These are phyloP conservation scores for Solanum hybrid DNA, from an alignment of 305 asterid genomes.

Conservation along the genomic window DNA sequence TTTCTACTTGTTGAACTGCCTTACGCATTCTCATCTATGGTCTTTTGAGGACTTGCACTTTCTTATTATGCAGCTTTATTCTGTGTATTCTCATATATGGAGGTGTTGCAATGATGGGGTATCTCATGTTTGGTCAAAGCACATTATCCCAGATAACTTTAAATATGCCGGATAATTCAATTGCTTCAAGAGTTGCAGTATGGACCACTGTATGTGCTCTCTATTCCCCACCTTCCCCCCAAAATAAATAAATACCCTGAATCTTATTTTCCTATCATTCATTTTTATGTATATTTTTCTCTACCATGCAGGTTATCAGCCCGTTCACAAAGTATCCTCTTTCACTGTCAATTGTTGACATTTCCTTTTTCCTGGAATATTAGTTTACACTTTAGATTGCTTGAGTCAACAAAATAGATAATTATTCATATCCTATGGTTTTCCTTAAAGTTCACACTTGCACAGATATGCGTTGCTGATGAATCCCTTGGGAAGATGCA, in stretches of 20 bases:
- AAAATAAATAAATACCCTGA: neutral
- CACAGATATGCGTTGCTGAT: slow-evolving; percentile 43
- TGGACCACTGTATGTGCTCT: slow-evolving; percentile 31
- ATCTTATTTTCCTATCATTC: neutral
- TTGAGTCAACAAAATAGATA: neutral
- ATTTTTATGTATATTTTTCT: slow-evolving; percentile 1
- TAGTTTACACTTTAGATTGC: neutral
- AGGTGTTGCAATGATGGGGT: slow-evolving; percentile 72
- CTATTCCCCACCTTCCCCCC: neutral
- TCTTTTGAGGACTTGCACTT: neutral
- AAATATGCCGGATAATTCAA: slow-evolving; percentile 38
- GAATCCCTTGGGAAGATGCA: slow-evolving; percentile 47
- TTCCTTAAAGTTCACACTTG: slow-evolving; percentile 20
- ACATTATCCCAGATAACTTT: slow-evolving; percentile 61
- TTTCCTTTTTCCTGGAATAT: neutral
- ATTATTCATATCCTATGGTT: neutral
- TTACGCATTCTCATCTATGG: neutral
- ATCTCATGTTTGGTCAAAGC: slow-evolving; percentile 77
- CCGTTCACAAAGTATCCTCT: slow-evolving; percentile 60
- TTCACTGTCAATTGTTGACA: neutral
- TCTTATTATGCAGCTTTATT: slow-evolving; percentile 43
- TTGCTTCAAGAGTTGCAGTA: slow-evolving; percentile 51
- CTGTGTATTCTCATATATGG: slow-evolving; percentile 57
- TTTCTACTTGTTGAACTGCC: neutral
- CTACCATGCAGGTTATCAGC: slow-evolving; percentile 49